A percentile compares a stretch with the other conserved stretches of the same genome.
Evolutionary conservation across 768 basidiomycete species (phyloP).

Genomic region (Pisolithus albus): DNA sequence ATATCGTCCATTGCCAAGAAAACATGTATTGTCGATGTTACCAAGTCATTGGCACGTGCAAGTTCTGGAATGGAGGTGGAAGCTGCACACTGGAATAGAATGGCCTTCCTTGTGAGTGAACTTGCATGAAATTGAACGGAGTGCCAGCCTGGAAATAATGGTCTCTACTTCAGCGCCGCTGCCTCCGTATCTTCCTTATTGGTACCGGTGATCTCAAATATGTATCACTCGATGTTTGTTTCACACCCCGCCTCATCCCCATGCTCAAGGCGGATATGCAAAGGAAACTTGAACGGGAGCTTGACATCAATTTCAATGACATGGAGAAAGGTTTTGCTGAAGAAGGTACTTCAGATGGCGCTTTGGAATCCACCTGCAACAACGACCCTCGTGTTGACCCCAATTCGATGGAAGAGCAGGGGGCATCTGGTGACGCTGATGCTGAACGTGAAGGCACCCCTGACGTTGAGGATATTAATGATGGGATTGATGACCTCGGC

Average conservation of each 20-base stretch:
- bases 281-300: not conserved
- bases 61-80: too few relatives aligned
- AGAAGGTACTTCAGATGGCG: too few relatives aligned
- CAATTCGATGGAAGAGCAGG: too few relatives aligned
- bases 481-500: not conserved
- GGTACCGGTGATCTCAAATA: not conserved
- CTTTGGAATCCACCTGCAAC: too few relatives aligned
- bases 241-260: not conserved
- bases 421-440: not conserved
- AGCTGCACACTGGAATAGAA: not conserved
- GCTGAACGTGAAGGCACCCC: not conserved
- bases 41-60: too few relatives aligned
- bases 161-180: not conserved
- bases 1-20: too few relatives aligned
- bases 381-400: too few relatives aligned
- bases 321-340: too few relatives aligned
- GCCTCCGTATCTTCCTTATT: not conserved
- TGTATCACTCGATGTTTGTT: not conserved
- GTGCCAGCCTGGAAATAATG: too few relatives aligned
- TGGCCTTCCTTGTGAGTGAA: not conserved
- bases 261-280: not conserved
- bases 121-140: not conserved
- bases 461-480: not conserved
- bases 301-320: too few relatives aligned
- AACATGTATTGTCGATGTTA: too few relatives aligned